Conservation (phyloP, 352 stramenopile species). For the Phytophthora litchii region DNA sequence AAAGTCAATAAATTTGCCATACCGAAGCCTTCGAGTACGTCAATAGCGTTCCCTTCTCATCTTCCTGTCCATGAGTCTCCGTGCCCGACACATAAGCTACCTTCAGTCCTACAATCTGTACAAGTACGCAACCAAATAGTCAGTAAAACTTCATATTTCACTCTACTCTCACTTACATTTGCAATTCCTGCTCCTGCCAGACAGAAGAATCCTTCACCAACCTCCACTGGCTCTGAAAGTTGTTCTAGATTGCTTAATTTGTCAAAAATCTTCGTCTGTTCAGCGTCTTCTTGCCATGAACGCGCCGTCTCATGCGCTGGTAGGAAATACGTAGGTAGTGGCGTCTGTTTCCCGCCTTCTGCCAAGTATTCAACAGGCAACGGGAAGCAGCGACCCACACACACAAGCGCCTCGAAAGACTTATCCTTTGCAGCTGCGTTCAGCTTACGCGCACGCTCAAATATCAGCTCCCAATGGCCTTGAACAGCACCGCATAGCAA, state of each 20-base stretch:
- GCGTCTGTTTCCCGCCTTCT: slow-evolving; percentile 40
- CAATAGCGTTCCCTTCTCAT: slow-evolving; percentile 37
- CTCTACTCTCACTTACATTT: slow-evolving; percentile 29
- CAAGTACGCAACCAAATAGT: not conserved
- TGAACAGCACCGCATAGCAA: slow-evolving; percentile 75
- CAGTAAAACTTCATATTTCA: slow-evolving; percentile 3
- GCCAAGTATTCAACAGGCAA: slow-evolving; percentile 54
- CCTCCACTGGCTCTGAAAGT: slow-evolving; percentile 32
- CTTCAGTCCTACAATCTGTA: slow-evolving; percentile 48
- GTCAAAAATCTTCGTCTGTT: slow-evolving; percentile 45
- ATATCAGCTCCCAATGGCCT: slow-evolving; percentile 65
- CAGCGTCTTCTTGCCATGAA: slow-evolving; percentile 34
- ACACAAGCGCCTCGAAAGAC: slow-evolving; percentile 69
- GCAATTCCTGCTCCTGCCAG: slow-evolving; percentile 51
- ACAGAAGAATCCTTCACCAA: slow-evolving; percentile 57
- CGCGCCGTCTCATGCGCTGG: slow-evolving; percentile 35
- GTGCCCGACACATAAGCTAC: slow-evolving; percentile 47
- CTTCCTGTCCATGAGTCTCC: slow-evolving; percentile 24
- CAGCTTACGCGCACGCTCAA: slow-evolving; percentile 74
- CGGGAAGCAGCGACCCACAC: slow-evolving; percentile 60
- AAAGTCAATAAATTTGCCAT: not conserved
- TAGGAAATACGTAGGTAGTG: slow-evolving; percentile 71
- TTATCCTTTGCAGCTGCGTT: slow-evolving; percentile 58
- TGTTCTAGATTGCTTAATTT: slow-evolving; percentile 34
- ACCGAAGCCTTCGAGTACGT: slow-evolving; percentile 41